Evolutionary conservation across 345 rosid genomes (phyloP), one percentile per base, ranked within the genome.

Genomic region (Adansonia digitata): DNA sequence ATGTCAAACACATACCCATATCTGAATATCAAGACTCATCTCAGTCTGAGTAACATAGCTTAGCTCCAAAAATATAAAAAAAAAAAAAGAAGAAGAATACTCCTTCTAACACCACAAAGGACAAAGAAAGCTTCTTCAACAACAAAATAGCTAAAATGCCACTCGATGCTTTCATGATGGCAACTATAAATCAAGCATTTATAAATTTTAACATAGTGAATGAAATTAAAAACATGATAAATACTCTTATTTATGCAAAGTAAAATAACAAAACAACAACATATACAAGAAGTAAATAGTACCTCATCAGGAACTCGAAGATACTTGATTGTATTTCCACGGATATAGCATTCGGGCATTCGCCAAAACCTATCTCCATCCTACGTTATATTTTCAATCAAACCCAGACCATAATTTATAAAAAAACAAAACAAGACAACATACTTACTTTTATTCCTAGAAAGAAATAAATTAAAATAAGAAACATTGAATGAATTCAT

Each of bases 261-360:
- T 42, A 42, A 35, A 37, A 20, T n/a, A 39, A 66, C 11, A 2
- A 22, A 40, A 42, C 51, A 24, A 42, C 37, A 26, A 20, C 7
- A 67, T 9, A 14, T 45, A 43, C 52, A 42, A 5, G 48, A 17
- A n/a, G 22, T 43, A 67, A 26, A 67, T 7, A 11, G n/a, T 42
- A 95, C 99, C 99, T 90, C 99, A 79, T 95, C 98, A 29, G 99
- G 99, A 87, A 95, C 98, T 71, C 98, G 91, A 59, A 95, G 98
- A 81, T 93, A 93, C 84, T 95, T 95, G 43, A 95, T 95, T 52
- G 99, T 95, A 83, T 95, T 95, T 46, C 99, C 99, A 31, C 98
- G 97, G 63, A 95, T 93, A 76, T 95, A 95, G 89, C 99, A 95
- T 82, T 95, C 99, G 5, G 99, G 99, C 98, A 95, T 95, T 46